phyloP scores from a whole-genome alignment of 805 yeast genomes.

The Cyberlindnera maclurae region DNA sequence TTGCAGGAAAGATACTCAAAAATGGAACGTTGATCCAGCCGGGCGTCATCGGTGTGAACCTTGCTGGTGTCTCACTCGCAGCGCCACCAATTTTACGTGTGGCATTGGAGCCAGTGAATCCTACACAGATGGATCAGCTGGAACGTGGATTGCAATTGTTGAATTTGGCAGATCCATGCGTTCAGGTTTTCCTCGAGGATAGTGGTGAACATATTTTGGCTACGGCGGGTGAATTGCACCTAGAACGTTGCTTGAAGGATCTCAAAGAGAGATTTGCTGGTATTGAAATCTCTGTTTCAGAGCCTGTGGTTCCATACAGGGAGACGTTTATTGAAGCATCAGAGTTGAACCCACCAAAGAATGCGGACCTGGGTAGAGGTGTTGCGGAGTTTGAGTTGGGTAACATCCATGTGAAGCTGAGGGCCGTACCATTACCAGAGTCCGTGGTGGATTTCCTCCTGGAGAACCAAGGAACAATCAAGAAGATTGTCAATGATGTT shows the following conservation, averaged over 20 bases:
- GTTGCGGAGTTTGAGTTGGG: slow-evolving; percentile 44
- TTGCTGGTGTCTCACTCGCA: slow-evolving; percentile 67
- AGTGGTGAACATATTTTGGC: slow-evolving; percentile 91
- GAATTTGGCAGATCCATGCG: slow-evolving; percentile 91
- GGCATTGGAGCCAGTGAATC: slow-evolving; percentile 92
- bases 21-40: slow-evolving; percentile 74
- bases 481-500: slow-evolving; percentile 24
- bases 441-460: slow-evolving; percentile 42
- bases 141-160: slow-evolving; percentile 73
- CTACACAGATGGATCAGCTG: slow-evolving; percentile 66
- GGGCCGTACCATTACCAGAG: slow-evolving; percentile 49
- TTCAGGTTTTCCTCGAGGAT: slow-evolving; percentile 77
- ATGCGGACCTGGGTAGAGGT: slow-evolving; percentile 42
- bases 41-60: slow-evolving; percentile 54
- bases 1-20: slow-evolving; percentile 75
- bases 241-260: slow-evolving; percentile 92
- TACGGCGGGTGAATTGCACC: slow-evolving; percentile 94
- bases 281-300: slow-evolving; percentile 75
- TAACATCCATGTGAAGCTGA: slow-evolving; percentile 34
- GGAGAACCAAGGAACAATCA: slow-evolving; percentile 38
- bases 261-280: slow-evolving; percentile 87
- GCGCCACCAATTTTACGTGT: slow-evolving; percentile 92
- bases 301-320: slow-evolving; percentile 90
- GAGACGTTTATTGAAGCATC: slow-evolving; percentile 62
- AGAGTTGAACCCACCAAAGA: slow-evolving; percentile 45